Evolutionary conservation across 768 basidiomycete species (phyloP), one percentile per base, ranked within the genome.

Genomic region (Pulveroboletus sp.): DNA sequence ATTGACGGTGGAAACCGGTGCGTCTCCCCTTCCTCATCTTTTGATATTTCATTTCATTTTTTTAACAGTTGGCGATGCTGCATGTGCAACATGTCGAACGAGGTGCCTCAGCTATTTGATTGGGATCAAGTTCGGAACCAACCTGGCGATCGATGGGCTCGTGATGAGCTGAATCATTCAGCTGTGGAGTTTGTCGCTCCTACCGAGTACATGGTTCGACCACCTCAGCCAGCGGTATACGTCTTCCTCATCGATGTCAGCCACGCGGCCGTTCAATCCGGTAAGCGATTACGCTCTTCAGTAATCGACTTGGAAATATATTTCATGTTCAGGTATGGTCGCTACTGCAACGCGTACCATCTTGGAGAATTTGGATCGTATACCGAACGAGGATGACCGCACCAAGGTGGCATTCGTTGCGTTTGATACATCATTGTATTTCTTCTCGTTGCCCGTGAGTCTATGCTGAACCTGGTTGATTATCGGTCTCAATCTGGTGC

Each of bases 151-250:
- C 75, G 97, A 47, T 99, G 97, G 94, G 73, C 81, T 23, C 84
- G 97, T 52, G 84, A 90, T 2, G 97, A 99, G 71, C 77, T 99
- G 44, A 98, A 97, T 61, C 83, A 90, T 65, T 81, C 86, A 31
- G 89, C 86, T n/a, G 91, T 99, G 43, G 97, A 99, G 68, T 99
- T 84, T 63, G 90, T 99, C 45, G 97, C 97, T 1, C 94, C 97
- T 6, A 95, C 94, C 0, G 97, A 99, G 71, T 99, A 99, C 70
- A 98, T 98, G 97, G 95, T 94, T 63, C 88, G 97, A 55, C 87
- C 97, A 6, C 97, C 97, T 44, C 97, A 98, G 68, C 93, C 97
- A 6, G 92, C 94, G 16, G 92, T 97, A 44, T 98, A 95, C 68
- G 80, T 95, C 48, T 97, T 98, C 77, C 80, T 98, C 64, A 90